These are phyloP conservation scores for Cubamyces lactineus DNA, from an alignment of 768 basidiomycete genomes.

Conservation along the genomic window DNA sequence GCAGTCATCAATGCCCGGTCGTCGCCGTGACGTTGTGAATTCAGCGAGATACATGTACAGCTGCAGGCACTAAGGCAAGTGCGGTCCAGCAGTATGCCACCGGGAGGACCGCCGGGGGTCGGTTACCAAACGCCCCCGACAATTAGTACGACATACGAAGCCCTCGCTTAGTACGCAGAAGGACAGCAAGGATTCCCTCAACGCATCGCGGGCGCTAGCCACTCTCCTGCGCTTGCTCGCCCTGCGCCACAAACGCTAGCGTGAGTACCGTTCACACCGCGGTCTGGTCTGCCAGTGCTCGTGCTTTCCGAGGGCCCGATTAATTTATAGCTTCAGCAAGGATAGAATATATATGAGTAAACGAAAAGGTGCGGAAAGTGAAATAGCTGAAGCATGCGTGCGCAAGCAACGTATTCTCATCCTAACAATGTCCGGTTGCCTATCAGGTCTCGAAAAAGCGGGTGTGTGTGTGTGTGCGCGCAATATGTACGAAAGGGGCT, in stretches of 20 bases:
- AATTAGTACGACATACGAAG: not conserved
- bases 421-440: constrained; percentile 19
- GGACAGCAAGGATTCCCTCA: not conserved
- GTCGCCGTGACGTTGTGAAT: too few species aligned
- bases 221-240: too few species aligned
- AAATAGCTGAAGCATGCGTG: constrained; percentile 19
- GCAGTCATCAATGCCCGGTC: too few species aligned
- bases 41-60: too few species aligned
- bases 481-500: not conserved
- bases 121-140: too few species aligned
- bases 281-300: not conserved
- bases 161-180: not conserved
- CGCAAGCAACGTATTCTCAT: constrained; percentile 23
- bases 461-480: constrained; percentile 4
- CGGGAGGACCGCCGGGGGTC: too few species aligned
- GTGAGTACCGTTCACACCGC: not conserved
- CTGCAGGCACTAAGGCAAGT: too few species aligned
- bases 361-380: constrained; percentile 5
- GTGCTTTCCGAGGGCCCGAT: constrained; percentile 17
- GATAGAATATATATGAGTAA: constrained; percentile 22
- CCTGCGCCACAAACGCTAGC: too few species aligned
- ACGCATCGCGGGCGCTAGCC: too few species aligned
- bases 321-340: constrained; percentile 27
- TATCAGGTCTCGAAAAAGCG: not conserved
- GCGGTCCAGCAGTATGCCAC: too few species aligned